Percentiles rank a stretch among this genome's conserved stretches.
Conservation (phyloP, 495 filamentous ascomycete species). For the Hypoxylon trugodes region DNA sequence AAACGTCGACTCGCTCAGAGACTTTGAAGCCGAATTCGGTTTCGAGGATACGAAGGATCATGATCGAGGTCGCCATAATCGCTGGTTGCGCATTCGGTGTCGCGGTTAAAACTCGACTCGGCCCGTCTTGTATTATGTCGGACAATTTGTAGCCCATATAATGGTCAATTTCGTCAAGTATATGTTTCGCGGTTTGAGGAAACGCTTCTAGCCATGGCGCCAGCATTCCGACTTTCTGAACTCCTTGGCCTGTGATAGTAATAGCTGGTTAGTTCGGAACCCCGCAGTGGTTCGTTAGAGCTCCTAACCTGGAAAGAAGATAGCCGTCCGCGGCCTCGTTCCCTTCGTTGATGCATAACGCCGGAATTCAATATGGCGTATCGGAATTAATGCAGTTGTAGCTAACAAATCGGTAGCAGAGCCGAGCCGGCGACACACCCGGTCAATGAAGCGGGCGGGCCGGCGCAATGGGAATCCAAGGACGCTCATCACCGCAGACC, state of each 20-base stretch:
- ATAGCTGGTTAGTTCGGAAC: constrained; percentile 5
- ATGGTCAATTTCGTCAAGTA: constrained; percentile 85
- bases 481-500: constrained; percentile 41
- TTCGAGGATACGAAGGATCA: constrained; percentile 91
- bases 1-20: constrained; percentile 74
- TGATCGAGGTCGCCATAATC: constrained; percentile 91
- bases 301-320: constrained; percentile 82
- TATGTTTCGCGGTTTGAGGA: constrained; percentile 71
- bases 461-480: constrained; percentile 35
- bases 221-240: constrained; percentile 93
- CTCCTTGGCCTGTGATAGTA: constrained; percentile 78
- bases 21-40: constrained; percentile 80
- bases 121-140: constrained; percentile 80
- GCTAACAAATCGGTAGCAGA: constrained; percentile 1
- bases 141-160: constrained; percentile 74
- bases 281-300: neutral
- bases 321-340: constrained; percentile 70
- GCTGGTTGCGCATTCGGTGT: constrained; percentile 94
- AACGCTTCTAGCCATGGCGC: constrained; percentile 84
- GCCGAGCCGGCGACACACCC: constrained; percentile 11
- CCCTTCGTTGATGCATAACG: constrained; percentile 36
- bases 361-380: neutral
- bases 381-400: constrained; percentile 1
- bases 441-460: constrained; percentile 20
- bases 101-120: constrained; percentile 74